These are phyloP conservation scores for Gastrolobium bilobum DNA, from an alignment of 306 rosid species.

Conservation along the genomic window DNA sequence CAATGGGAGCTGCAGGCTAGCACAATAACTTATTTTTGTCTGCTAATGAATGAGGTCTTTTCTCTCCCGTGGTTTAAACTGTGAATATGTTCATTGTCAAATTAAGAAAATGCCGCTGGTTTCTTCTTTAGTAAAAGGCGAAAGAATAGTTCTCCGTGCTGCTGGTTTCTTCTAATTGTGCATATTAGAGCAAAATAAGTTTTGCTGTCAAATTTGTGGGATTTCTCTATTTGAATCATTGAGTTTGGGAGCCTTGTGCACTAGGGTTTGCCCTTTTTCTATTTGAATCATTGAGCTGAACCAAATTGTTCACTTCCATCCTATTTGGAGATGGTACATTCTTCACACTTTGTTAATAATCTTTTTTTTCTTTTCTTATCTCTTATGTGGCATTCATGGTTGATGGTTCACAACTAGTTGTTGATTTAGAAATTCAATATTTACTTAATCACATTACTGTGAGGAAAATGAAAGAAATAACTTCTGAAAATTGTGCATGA, in stretches of 20 bases:
- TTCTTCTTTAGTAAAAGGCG: slow-evolving; percentile 54
- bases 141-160: slow-evolving; percentile 54
- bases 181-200: neutral
- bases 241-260: too few relatives aligned
- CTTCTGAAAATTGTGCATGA: slow-evolving; percentile 14
- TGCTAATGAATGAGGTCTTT: slow-evolving; percentile 15
- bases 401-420: slow-evolving; percentile 20
- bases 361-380: neutral
- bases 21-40: slow-evolving; percentile 27
- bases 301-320: neutral
- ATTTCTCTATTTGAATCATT: slow-evolving; percentile 1
- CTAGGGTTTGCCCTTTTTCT: neutral
- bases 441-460: neutral
- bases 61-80: neutral
- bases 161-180: neutral
- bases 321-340: neutral
- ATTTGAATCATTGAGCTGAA: neutral
- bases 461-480: slow-evolving; percentile 13
- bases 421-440: slow-evolving; percentile 19
- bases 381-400: neutral
- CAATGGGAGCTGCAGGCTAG: slow-evolving; percentile 4
- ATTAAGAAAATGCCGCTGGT: slow-evolving; percentile 26
- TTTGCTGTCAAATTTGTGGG: slow-evolving; percentile 10
- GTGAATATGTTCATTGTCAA: neutral
- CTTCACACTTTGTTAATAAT: slow-evolving; percentile 15